Evolutionary conservation across 352 stramenopile genomes (phyloP).

Genomic region (Achlya hypogyna): DNA sequence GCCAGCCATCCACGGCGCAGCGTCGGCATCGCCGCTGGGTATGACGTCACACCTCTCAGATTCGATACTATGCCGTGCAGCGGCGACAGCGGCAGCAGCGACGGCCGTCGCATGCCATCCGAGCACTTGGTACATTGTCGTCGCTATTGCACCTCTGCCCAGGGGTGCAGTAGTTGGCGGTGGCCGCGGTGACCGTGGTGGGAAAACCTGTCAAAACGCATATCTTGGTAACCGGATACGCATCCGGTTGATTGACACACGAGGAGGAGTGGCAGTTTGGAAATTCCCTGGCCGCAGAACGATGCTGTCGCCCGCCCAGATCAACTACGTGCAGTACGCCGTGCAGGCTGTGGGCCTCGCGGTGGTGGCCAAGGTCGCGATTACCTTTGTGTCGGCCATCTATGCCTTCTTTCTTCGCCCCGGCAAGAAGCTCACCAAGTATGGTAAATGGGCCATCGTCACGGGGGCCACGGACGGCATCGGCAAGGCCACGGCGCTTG

Average conservation of each 20-base stretch:
- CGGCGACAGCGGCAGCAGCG: too few relatives aligned
- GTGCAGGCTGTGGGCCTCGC: conserved; percentile 4
- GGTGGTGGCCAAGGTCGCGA: conserved; percentile 41
- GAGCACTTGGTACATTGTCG: too few relatives aligned
- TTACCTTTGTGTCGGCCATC: conserved; percentile 40
- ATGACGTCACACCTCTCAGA: not conserved
- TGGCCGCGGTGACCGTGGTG: too few relatives aligned
- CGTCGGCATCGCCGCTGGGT: not conserved
- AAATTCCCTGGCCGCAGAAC: not conserved
- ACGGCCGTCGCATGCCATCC: too few relatives aligned
- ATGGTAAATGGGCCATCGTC: conserved; percentile 96
- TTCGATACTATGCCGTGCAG: too few relatives aligned
- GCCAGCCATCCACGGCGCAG: not conserved
- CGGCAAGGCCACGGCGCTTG: conserved; percentile 86
- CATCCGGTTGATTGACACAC: too few relatives aligned
- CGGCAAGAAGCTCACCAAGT: conserved; percentile 88
- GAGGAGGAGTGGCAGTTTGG: not conserved
- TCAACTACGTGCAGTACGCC: not conserved
- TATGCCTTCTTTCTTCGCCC: conserved; percentile 90
- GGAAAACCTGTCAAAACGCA: too few relatives aligned
- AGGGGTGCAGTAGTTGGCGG: too few relatives aligned
- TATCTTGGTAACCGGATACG: not conserved
- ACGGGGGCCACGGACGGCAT: conserved; percentile 95
- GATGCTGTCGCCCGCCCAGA: not conserved
- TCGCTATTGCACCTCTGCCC: too few relatives aligned